These are phyloP conservation scores for Pleomassaria siparia DNA, from an alignment of 2,329 filamentous ascomycete species.

Conservation along the genomic window DNA sequence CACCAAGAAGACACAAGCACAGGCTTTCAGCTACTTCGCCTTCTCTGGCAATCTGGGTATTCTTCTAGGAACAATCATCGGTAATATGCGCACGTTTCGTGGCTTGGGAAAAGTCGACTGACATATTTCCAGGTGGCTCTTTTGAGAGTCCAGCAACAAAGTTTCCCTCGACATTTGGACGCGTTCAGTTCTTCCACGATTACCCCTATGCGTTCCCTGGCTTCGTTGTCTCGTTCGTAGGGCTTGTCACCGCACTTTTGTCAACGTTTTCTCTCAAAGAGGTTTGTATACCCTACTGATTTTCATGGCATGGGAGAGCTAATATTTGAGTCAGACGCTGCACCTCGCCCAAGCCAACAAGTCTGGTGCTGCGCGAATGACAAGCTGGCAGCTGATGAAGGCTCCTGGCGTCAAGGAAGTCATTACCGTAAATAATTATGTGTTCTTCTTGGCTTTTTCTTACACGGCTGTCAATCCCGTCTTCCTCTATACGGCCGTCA, in stretches of 20 bases:
- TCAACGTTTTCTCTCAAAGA: constrained; percentile 64
- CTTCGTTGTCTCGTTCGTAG: constrained; percentile 59
- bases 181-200: constrained; percentile 59
- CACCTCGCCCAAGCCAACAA: constrained; percentile 26
- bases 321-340: constrained; percentile 25
- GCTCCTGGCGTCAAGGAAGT: constrained; percentile 67
- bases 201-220: constrained; percentile 69
- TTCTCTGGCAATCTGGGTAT: constrained; percentile 75
- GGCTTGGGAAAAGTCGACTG: not conserved
- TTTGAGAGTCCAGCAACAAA: constrained; percentile 68
- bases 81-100: constrained; percentile 23
- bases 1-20: constrained; percentile 69
- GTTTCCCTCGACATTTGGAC: constrained; percentile 61
- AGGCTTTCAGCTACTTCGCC: constrained; percentile 75
- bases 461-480: constrained; percentile 72
- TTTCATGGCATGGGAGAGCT: not conserved
- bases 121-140: constrained; percentile 57
- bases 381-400: constrained; percentile 59
- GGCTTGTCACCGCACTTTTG: constrained; percentile 55
- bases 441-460: constrained; percentile 68
- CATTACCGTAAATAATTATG: constrained; percentile 65
- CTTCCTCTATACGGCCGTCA: constrained; percentile 65
- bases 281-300: constrained; percentile 33
- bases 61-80: constrained; percentile 68
- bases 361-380: constrained; percentile 38